These are phyloP conservation scores for Fagopyrum tataricum DNA, from an alignment of 148 eudicot genomes.

Conservation along the genomic window DNA sequence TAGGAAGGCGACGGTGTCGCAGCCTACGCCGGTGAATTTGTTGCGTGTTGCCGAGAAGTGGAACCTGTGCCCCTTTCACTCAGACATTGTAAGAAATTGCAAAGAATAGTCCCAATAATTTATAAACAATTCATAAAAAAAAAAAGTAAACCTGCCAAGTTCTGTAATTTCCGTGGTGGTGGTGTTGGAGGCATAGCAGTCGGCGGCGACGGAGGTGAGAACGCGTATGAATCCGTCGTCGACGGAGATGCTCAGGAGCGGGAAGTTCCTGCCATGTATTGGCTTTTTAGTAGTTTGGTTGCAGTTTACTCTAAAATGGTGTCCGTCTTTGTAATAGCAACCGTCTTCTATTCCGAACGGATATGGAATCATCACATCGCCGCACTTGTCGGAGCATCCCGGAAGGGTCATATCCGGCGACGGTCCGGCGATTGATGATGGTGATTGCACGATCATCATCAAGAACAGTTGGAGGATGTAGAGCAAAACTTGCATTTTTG, in stretches of 20 bases:
- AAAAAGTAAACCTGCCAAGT: background rate
- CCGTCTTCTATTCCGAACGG: constrained; percentile 9
- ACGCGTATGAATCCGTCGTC: background rate
- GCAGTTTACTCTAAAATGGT: background rate
- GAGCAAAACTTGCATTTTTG: no score
- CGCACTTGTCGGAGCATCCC: background rate
- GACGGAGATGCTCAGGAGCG: background rate
- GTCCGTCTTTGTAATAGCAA: background rate
- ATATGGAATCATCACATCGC: constrained; percentile 4
- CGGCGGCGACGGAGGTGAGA: background rate
- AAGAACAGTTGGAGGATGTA: no score
- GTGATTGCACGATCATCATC: no score
- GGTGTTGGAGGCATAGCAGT: background rate
- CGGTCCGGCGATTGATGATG: no score
- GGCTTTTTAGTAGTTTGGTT: background rate
- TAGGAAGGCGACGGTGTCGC: constrained; percentile 11
- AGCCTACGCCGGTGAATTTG: constrained; percentile 13
- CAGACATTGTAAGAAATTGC: no score
- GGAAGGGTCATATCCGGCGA: background rate
- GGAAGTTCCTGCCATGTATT: constrained; percentile 2
- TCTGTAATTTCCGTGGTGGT: background rate
- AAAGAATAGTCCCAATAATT: no score
- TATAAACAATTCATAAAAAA: no score
- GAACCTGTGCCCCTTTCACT: no score
- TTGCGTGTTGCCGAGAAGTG: constrained; percentile 1